Base-by-base conservation (phyloP, 2,329 filamentous ascomycete genomes). In the Incumbomyces lentus region DNA sequence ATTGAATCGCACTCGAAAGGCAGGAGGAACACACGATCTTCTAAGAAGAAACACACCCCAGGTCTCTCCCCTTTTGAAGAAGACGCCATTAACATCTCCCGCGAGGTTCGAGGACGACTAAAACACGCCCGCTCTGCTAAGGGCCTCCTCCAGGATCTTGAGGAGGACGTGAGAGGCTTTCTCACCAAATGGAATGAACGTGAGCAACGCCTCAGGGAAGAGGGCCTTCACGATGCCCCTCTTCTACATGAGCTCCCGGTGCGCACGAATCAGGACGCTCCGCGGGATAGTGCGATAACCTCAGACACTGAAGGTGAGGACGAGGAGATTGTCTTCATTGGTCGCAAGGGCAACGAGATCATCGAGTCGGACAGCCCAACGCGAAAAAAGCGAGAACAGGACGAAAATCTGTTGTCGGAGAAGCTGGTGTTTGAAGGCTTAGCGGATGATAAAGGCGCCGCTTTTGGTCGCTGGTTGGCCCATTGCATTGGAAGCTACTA, bases 401-500 rank as follows among this genome's bases (percentile, higher is more conserved):
- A 69, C 75, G 35, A 69, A 51, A 60, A 31, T 55, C 64, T 50
- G 57, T 59, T n/a, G 52, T 26, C 54, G 69, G 71, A 42, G 76
- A 80, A 79, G 54, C 72, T 94, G 68, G 75, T 96, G 7, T 88
- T 94, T 62, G 86, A 95, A 64, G 82, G 81, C 38, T 69, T 82
- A 30, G 84, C 80, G 13, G 80, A 84, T 47, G 87, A 89, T 58
- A 79, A 81, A 50, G 77, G 79, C 6, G 85, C 85, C 41, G 78
- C 82, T 3, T 95, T 95, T 69, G 88, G 86, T 82, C 84, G 90
- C 53, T 96, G 89, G 85, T 77, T 96, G 45, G 86, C 93, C 1
- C 89, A 96, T 65, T 84, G 86, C 48, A 89, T 96, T 52, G 90
- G 86, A 8, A 79, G 83, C 34, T 96, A 96, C 64, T 96, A 96